A percentile compares a stretch with the other conserved stretches of the same genome.
These are phyloP conservation scores for Xylaria sp. DNA, from an alignment of 2,329 filamentous ascomycete species.

Conservation along the genomic window DNA sequence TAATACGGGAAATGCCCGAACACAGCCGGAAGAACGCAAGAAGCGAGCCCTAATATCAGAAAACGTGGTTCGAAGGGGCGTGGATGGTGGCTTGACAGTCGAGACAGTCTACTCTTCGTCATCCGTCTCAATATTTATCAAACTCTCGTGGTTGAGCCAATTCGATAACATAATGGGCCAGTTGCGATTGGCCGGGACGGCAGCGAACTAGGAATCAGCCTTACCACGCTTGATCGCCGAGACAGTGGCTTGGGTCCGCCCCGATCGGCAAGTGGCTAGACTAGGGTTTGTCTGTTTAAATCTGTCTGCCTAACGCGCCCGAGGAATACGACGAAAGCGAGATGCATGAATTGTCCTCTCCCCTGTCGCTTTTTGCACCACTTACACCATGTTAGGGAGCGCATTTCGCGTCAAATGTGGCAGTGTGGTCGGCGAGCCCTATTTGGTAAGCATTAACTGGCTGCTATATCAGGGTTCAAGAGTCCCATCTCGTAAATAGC, in stretches of 20 bases:
- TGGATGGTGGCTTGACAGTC: constrained; percentile 10
- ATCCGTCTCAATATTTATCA: not conserved
- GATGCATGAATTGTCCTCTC: constrained; percentile 22
- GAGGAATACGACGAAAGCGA: constrained; percentile 38
- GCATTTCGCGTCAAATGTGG: constrained; percentile 21
- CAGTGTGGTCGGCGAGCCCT: constrained; percentile 9
- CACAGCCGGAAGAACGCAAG: not conserved
- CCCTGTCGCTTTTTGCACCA: constrained; percentile 8
- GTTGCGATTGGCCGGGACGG: constrained; percentile 12
- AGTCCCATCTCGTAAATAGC: constrained; percentile 1
- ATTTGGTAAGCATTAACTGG: constrained; percentile 5
- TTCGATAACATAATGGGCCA: constrained; percentile 9
- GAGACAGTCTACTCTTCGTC: too few relatives aligned
- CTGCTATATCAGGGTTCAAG: not conserved
- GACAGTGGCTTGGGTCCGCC: constrained; percentile 18
- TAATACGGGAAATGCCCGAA: constrained; percentile 33
- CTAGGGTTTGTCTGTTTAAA: constrained; percentile 6
- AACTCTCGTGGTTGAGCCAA: not conserved
- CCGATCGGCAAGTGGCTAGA: constrained; percentile 19
- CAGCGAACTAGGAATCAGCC: constrained; percentile 21
- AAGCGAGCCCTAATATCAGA: not conserved
- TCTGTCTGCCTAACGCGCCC: not conserved
- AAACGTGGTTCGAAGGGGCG: not conserved
- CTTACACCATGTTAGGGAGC: not conserved
- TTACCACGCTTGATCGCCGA: constrained; percentile 22